A percentile compares a stretch with the other conserved stretches of the same genome.
Conservation (phyloP, 2,329 filamentous ascomycete species). For the Cladophialophora immunda region DNA sequence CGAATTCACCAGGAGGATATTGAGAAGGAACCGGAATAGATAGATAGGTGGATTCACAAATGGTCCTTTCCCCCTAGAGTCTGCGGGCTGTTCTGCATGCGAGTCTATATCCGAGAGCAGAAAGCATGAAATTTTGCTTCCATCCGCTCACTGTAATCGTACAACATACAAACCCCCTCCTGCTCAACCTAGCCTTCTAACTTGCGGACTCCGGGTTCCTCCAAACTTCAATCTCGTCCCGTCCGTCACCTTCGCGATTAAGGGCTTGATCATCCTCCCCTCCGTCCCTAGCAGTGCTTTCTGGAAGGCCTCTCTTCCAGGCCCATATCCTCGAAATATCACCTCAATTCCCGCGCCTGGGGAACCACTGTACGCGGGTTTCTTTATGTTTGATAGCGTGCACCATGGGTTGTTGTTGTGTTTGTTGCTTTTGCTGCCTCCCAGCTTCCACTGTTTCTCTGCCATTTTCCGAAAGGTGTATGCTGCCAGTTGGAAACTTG, state of each 20-base stretch:
- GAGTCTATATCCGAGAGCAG: background rate
- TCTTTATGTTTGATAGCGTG: conserved; percentile 82
- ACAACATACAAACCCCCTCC: conserved; percentile 3
- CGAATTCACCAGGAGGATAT: conserved; percentile 34
- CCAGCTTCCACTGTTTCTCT: conserved; percentile 77
- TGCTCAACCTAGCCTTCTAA: conserved; percentile 76
- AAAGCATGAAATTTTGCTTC: background rate
- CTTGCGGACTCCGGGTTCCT: conserved; percentile 84
- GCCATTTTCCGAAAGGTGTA: conserved; percentile 86
- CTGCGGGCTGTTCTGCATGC: background rate
- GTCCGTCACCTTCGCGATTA: conserved; percentile 84
- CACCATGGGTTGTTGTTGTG: conserved; percentile 68
- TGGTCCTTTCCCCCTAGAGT: background rate
- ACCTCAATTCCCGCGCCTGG: conserved; percentile 76
- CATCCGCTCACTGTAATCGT: conserved; percentile 1
- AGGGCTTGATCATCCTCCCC: conserved; percentile 75
- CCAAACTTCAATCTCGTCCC: conserved; percentile 93
- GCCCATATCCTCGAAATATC: conserved; percentile 83
- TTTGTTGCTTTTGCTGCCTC: conserved; percentile 67
- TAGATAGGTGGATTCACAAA: background rate
- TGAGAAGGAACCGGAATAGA: conserved; percentile 13
- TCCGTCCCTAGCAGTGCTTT: conserved; percentile 90
- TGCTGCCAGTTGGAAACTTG: conserved; percentile 86
- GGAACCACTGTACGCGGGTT: conserved; percentile 73
- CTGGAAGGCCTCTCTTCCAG: conserved; percentile 84